Evolutionary conservation across 495 filamentous ascomycete species (phyloP), one percentile per base, ranked within the genome.

Genomic region (Aspergillus baeticus): DNA sequence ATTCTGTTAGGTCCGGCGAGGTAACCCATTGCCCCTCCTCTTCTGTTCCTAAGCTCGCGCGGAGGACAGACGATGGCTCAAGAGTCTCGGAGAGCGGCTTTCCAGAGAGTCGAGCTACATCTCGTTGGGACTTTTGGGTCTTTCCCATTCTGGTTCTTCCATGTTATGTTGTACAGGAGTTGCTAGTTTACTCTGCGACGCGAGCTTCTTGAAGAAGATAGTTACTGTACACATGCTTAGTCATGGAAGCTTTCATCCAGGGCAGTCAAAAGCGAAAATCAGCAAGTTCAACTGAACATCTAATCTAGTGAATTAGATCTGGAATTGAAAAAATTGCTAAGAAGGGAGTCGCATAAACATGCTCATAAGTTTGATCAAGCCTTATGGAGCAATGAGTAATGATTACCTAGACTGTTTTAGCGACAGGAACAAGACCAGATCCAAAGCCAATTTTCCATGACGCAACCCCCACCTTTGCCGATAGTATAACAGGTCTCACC

Each of bases 81-180:
- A 68, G 43, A 0, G 68, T 73, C 21, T 71, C 62, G n/a, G 54
- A 46, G 14, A 73, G 65, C 8, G 68, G 67, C 26, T 64, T 66
- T 4, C 68, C 68, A 0, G 68, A 66, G 43, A 73, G 67, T 47
- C 62, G 57, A 35, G 55, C 44, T 10, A 54, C 42, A 42, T 73
- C 65, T 43, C 68, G 29, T 18, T 53, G 49, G 21, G 21, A 36
- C 33, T 64, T 60, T 35, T 41, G 51, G 8, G 52, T n/a, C 39
- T 42, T 56, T 51, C 37, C 54, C 38, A 35, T 50, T 18, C 36
- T 34, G 17, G n/a, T 20, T 42, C 18, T 29, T 29, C 26, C 26
- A 29, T 29, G 26, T 29, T 8, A 29, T 29, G 26, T 29, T 29
- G 8, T 29, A 8, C n/a, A n/a, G n/a, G n/a, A n/a, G n/a, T n/a